Evolutionary conservation across 768 basidiomycete genomes (phyloP), one percentile per base, ranked within the genome.

Genomic region (Lactifluus pinguis): DNA sequence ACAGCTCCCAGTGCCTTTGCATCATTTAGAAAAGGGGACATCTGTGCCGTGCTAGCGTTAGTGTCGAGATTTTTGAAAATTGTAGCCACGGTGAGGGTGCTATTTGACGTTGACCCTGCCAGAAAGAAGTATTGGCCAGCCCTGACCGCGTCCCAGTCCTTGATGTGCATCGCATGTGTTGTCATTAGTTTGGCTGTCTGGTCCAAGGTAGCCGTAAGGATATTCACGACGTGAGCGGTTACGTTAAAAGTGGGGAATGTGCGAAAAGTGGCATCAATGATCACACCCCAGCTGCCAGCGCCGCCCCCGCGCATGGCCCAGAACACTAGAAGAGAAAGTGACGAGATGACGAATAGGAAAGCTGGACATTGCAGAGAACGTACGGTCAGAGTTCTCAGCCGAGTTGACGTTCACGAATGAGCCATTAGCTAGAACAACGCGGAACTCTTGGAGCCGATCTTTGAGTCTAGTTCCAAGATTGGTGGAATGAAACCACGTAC

Each of bases 151-250:
- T 55, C 44, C 50, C 52, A 65, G 29, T 57, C 54, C 17, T 6
- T 32, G 56, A 47, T 19, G 4, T 65, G 55, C 30, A 9, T 48
- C 2, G 69, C 68, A 19, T 61, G 65, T 7, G 71, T 55, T 4
- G 66, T 42, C 60, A 76, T 74, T 66, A 70, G 68, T 54, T 73
- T 72, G 57, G 71, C 74, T 30, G 76, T 73, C 53, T 76, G 76
- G n/a, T 66, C 60, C 8, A 75, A 70, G 45, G 75, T 74, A n/a
- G 71, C 53, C 7, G 65, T 63, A 34, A 68, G 66, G 45, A 76
- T 55, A 41, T 66, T 64, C 6, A 66, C 68, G 45, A 68, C 67
- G 36, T 69, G 68, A 14, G 67, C 11, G 21, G 71, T 66, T 11
- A 54, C 67, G 29, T 71, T 67, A 63, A 76, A 75, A 38, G 69